phyloP scores from a whole-genome alignment of 2,329 filamentous ascomycete genomes.

The Fusarium sambucinum region DNA sequence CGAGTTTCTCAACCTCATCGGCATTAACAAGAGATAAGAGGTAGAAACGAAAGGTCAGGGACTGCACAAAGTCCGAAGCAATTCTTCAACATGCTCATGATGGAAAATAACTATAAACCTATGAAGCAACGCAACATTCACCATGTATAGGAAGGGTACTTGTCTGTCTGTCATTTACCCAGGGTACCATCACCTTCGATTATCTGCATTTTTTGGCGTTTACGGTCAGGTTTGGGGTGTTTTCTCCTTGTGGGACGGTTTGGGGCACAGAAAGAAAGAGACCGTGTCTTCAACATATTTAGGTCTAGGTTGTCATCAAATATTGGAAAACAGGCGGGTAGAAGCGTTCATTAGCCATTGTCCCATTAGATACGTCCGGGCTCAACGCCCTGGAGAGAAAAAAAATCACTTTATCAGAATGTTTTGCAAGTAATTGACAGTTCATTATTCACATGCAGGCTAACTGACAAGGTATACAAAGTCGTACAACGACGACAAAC shows the following conservation, averaged over 20 bases:
- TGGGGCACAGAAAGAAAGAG: constrained; percentile 37
- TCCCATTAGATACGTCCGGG: constrained; percentile 47
- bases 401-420: constrained; percentile 8
- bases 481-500: not conserved
- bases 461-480: not conserved
- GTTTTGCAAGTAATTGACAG: not conserved
- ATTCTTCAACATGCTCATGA: constrained; percentile 36
- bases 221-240: constrained; percentile 8
- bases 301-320: constrained; percentile 42
- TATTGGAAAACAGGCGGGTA: constrained; percentile 30
- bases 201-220: constrained; percentile 40
- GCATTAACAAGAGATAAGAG: constrained; percentile 67
- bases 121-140: constrained; percentile 34
- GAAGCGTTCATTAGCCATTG: constrained; percentile 36
- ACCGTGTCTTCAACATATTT: constrained; percentile 51
- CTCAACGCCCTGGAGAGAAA: constrained; percentile 50
- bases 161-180: not conserved
- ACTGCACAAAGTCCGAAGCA: constrained; percentile 2
- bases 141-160: constrained; percentile 29
- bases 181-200: constrained; percentile 28
- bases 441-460: constrained; percentile 2
- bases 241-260: constrained; percentile 30
- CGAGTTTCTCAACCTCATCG: constrained; percentile 88
- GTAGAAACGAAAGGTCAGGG: not conserved
- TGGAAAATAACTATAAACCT: constrained; percentile 27